A percentile compares a stretch with the other conserved stretches of the same genome.
Conservation (phyloP, 805 yeast species). For the Limtongia smithiae region DNA sequence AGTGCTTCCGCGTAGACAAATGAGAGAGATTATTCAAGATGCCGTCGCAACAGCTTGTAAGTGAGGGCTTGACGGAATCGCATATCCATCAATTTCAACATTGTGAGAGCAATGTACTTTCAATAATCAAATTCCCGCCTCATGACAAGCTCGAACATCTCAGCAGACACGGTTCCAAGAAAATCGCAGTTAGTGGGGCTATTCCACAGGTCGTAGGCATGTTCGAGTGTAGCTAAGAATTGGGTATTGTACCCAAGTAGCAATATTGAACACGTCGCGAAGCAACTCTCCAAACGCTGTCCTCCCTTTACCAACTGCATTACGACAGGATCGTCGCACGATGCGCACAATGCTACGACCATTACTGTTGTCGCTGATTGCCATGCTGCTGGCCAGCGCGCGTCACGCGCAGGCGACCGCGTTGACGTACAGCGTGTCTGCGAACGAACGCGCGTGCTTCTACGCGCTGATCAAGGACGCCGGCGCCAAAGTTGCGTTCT, state of each 20-base stretch:
- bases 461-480: slow-evolving; percentile 63
- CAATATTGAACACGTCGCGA: too few relatives aligned
- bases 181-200: too few relatives aligned
- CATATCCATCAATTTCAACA: too few relatives aligned
- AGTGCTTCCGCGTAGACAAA: too few relatives aligned
- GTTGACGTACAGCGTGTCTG: slow-evolving; percentile 68
- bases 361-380: neutral
- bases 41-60: neutral
- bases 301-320: too few relatives aligned
- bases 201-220: too few relatives aligned
- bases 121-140: neutral
- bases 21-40: neutral
- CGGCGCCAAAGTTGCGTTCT: slow-evolving; percentile 61
- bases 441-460: slow-evolving; percentile 70
- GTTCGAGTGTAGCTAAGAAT: too few relatives aligned
- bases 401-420: slow-evolving; percentile 37
- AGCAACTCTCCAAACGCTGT: too few relatives aligned
- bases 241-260: too few relatives aligned
- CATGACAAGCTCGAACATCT: neutral
- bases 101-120: neutral
- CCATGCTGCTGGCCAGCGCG: neutral
- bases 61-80: neutral
- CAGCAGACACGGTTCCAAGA: neutral
- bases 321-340: too few relatives aligned
- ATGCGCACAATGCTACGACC: too few relatives aligned